A percentile compares a stretch with the other conserved stretches of the same genome.
Conservation (phyloP, 495 filamentous ascomycete genomes). For the Acidomyces sp. region DNA sequence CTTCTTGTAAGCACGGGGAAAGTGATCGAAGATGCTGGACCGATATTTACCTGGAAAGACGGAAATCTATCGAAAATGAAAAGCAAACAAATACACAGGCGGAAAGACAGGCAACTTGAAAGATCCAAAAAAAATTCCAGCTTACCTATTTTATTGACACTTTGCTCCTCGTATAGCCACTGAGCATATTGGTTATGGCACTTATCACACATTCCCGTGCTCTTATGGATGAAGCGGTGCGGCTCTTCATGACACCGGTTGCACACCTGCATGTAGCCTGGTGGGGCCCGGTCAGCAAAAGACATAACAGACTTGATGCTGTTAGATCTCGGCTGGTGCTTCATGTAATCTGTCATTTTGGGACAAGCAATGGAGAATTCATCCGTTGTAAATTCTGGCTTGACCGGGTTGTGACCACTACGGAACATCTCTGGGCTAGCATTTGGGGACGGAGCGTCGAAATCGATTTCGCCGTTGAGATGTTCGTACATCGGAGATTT, state of each 20-base stretch:
- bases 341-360: background rate
- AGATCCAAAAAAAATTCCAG: background rate
- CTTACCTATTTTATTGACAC: background rate
- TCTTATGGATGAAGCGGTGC: background rate
- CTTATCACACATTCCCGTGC: background rate
- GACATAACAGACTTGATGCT: conserved; percentile 1
- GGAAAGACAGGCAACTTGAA: background rate
- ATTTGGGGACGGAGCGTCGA: no score
- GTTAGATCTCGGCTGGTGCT: background rate
- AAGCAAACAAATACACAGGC: background rate
- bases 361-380: background rate
- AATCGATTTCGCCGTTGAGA: no score
- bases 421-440: no score
- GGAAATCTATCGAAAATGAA: background rate
- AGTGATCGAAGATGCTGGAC: no score
- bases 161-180: background rate
- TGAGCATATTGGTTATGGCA: background rate
- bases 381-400: no score
- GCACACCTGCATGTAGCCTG: background rate
- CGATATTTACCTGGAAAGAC: background rate
- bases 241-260: background rate
- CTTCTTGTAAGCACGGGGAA: no score
- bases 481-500: no score
- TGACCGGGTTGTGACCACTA: no score
- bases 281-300: background rate